Conservation (phyloP, 2,329 filamentous ascomycete genomes). For the Penicillium decumbens region DNA sequence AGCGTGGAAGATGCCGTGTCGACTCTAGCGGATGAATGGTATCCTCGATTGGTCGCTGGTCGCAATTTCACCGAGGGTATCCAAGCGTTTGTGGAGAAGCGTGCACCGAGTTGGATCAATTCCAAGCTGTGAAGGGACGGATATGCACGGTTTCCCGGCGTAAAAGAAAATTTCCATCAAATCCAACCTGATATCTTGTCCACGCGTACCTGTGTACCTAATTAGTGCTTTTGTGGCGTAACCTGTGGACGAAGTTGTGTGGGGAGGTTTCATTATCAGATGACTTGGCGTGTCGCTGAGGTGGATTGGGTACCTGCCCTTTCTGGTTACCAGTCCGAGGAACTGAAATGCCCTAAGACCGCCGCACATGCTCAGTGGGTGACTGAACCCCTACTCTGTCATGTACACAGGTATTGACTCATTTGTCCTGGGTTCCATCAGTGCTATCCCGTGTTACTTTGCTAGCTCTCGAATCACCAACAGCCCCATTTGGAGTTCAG, state of each 20-base stretch:
- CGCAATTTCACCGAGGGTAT: constrained; percentile 72
- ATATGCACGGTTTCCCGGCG: neutral
- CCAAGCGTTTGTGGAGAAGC: constrained; percentile 68
- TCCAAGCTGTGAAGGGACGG: constrained; percentile 28
- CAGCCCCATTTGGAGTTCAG: neutral
- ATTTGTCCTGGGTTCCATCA: neutral
- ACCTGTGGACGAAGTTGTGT: neutral
- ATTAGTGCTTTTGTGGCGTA: neutral
- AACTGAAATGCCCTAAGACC: neutral
- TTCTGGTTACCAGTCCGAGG: neutral
- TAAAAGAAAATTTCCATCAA: neutral
- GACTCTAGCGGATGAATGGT: constrained; percentile 55
- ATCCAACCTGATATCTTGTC: neutral
- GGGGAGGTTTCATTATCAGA: neutral
- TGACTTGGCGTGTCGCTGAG: neutral
- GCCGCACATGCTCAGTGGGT: neutral
- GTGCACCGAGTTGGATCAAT: constrained; percentile 57
- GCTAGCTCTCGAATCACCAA: neutral
- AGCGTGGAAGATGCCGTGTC: constrained; percentile 61
- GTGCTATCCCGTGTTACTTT: neutral
- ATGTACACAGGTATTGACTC: neutral
- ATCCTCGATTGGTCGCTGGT: constrained; percentile 55
- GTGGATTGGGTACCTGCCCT: neutral
- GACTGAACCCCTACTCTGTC: neutral
- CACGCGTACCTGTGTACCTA: neutral